phyloP scores from a whole-genome alignment of 83 land plant genomes.

The Diphasiastrum complanatum region DNA sequence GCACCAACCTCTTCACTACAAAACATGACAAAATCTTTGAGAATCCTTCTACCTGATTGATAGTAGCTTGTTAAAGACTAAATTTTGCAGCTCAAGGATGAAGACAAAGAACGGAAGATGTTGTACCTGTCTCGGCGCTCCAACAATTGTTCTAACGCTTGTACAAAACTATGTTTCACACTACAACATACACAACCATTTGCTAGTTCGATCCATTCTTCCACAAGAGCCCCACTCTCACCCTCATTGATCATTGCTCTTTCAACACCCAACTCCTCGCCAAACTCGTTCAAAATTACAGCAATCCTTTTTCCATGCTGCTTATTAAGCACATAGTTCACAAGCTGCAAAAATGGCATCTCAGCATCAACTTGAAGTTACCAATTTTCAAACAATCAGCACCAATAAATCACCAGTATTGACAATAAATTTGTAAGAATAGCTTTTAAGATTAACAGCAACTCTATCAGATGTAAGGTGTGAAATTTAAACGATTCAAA shows the following conservation, averaged over 20 bases:
- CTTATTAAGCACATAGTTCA: slow-evolving; percentile 62
- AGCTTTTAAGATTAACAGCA: no score
- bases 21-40: no score
- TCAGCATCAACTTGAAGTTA: no score
- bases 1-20: no score
- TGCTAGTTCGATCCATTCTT: slow-evolving; percentile 93
- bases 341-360: no score
- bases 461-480: no score
- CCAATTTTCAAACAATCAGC: no score
- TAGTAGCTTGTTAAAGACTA: not conserved
- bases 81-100: not conserved
- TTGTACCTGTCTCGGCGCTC: slow-evolving; percentile 76
- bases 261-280: slow-evolving; percentile 91
- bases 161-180: slow-evolving; percentile 89
- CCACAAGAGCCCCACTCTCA: slow-evolving; percentile 60
- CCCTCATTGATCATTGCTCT: slow-evolving; percentile 92
- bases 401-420: no score
- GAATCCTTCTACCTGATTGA: no score
- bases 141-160: slow-evolving; percentile 85
- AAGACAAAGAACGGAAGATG: slow-evolving; percentile 5
- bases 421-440: no score
- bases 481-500: no score
- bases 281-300: slow-evolving; percentile 91
- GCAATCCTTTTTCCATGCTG: slow-evolving; percentile 89
- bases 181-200: slow-evolving; percentile 96